Evolutionary conservation across 805 yeast species (phyloP).

Genomic region (Candida golubevii): DNA sequence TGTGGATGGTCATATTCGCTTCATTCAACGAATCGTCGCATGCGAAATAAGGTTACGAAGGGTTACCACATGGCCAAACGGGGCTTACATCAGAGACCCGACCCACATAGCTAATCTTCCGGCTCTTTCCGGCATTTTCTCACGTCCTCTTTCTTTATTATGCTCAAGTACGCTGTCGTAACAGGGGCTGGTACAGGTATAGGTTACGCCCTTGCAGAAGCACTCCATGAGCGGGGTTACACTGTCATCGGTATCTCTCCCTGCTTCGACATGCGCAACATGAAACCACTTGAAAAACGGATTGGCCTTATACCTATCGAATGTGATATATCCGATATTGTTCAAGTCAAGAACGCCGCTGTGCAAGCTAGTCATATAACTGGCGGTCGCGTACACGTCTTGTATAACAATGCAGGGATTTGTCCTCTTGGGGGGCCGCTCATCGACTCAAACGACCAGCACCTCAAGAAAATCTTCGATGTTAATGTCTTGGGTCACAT

Average conservation of each 20-base stretch:
- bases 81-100: too few species aligned
- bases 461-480: slow-evolving; percentile 21
- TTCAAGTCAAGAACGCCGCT: slow-evolving; percentile 17
- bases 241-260: slow-evolving; percentile 35
- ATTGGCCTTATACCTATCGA: slow-evolving; percentile 26
- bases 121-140: too few species aligned
- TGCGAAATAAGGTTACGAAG: too few species aligned
- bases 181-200: slow-evolving; percentile 19
- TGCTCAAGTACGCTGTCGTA: slow-evolving; percentile 12
- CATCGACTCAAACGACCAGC: slow-evolving; percentile 26
- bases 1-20: too few species aligned
- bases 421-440: slow-evolving; percentile 26
- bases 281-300: slow-evolving; percentile 24
- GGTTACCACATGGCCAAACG: too few species aligned
- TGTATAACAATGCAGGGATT: slow-evolving; percentile 43
- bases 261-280: slow-evolving; percentile 15
- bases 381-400: slow-evolving; percentile 31
- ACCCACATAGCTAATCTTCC: too few species aligned
- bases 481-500: slow-evolving; percentile 40
- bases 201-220: slow-evolving; percentile 14
- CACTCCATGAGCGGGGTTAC: slow-evolving; percentile 30
- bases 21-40: too few species aligned
- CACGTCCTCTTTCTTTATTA: not conserved
- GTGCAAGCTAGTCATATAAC: slow-evolving; percentile 20
- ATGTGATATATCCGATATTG: slow-evolving; percentile 33